phyloP scores from a whole-genome alignment of 306 rosid species.

The Arachis stenosperma region DNA sequence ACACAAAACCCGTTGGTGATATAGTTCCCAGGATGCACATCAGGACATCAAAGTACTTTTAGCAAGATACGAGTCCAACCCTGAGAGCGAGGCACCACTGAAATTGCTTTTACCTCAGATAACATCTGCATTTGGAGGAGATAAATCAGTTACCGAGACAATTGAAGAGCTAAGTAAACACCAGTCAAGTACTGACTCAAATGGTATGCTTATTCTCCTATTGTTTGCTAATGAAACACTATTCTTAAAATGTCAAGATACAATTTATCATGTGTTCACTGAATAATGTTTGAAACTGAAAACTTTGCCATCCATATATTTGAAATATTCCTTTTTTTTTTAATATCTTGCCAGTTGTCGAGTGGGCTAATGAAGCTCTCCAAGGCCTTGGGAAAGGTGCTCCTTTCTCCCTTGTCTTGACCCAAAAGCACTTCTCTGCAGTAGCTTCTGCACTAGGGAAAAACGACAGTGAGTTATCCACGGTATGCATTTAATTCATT shows the following conservation, averaged over 20 bases:
- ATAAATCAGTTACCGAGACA: constrained; percentile 69
- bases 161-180: constrained; percentile 70
- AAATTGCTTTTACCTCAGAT: constrained; percentile 78
- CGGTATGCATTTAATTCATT: constrained; percentile 52
- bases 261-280: constrained; percentile 1
- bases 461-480: constrained; percentile 60
- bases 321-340: constrained; percentile 31
- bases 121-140: constrained; percentile 63
- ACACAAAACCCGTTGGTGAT: constrained; percentile 39
- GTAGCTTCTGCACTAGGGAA: constrained; percentile 77
- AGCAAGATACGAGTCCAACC: constrained; percentile 70
- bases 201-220: constrained; percentile 57
- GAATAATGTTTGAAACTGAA: constrained; percentile 7
- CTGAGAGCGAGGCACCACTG: constrained; percentile 73
- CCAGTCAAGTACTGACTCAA: constrained; percentile 65
- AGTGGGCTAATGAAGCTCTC: constrained; percentile 96
- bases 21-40: constrained; percentile 86
- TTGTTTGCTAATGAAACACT: constrained; percentile 7
- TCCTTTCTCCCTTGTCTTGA: constrained; percentile 89
- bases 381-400: constrained; percentile 91
- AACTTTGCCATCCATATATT: constrained; percentile 5
- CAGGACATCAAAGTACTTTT: constrained; percentile 71
- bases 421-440: constrained; percentile 71
- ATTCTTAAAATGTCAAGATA: constrained; percentile 21
- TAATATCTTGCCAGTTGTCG: constrained; percentile 62